Percentiles rank a stretch among this genome's conserved stretches.
These are phyloP conservation scores for Verbascum thapsus DNA, from an alignment of 257 asterid genomes.

Conservation along the genomic window DNA sequence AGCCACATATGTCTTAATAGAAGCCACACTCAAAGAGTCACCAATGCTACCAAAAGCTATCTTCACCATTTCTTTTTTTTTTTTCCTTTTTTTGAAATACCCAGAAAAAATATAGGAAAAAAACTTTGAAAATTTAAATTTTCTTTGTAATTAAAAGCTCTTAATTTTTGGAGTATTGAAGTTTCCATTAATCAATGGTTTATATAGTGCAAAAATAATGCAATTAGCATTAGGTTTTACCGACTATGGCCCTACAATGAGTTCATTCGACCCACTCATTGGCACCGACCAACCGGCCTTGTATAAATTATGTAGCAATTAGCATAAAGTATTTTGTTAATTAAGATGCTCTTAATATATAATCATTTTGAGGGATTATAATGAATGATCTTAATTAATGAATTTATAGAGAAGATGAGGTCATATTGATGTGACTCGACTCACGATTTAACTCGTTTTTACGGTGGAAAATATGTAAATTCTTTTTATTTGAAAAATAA, in stretches of 20 bases:
- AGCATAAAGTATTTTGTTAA: too few species aligned
- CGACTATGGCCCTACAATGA: slow-evolving; percentile 52
- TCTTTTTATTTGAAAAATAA: too few species aligned
- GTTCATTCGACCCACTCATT: slow-evolving; percentile 35
- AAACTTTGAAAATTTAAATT: not conserved
- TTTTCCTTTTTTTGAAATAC: not conserved
- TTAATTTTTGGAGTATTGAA: slow-evolving; percentile 18
- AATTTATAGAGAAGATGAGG: too few species aligned
- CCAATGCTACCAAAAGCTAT: slow-evolving; percentile 64
- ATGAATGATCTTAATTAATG: too few species aligned
- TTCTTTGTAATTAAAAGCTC: not conserved
- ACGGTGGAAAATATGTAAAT: too few species aligned
- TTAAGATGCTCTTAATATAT: too few species aligned
- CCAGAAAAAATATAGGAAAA: not conserved
- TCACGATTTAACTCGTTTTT: too few species aligned
- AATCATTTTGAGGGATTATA: too few species aligned
- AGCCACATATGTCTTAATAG: slow-evolving; percentile 56
- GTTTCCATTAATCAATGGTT: slow-evolving; percentile 20
- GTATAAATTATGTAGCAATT: slow-evolving; percentile 22
- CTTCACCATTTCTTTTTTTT: slow-evolving; percentile 56
- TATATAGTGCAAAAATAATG: slow-evolving; percentile 41
- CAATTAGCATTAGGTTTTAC: slow-evolving; percentile 32
- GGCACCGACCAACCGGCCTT: slow-evolving; percentile 73
- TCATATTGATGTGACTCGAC: too few species aligned
- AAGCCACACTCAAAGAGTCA: slow-evolving; percentile 53